A percentile compares a stretch with the other conserved stretches of the same genome.
Evolutionary conservation across 495 filamentous ascomycete species (phyloP).

Genomic region (Talaromyces nanjingensis): DNA sequence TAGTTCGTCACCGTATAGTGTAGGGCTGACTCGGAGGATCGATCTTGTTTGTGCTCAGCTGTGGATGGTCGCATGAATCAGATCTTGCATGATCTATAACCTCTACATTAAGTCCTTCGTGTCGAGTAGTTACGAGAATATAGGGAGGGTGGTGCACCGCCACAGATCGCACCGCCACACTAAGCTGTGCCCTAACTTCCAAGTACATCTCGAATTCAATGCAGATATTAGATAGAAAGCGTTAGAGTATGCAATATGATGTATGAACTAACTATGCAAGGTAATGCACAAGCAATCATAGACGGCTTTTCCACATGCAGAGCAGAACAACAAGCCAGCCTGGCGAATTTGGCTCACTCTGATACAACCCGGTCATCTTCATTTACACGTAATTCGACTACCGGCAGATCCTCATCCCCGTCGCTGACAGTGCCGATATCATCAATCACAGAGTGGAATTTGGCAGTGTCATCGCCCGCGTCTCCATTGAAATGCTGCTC

Average conservation of each 20-base stretch:
- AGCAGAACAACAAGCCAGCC: background rate
- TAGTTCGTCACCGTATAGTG: background rate
- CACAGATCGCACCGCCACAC: background rate
- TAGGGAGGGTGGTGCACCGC: background rate
- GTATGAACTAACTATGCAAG: background rate
- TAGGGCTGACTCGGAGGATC: background rate
- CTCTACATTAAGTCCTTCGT: background rate
- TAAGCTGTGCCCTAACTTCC: background rate
- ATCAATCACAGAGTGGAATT: constrained; percentile 27
- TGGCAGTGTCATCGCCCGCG: constrained; percentile 23
- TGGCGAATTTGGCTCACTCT: constrained; percentile 8
- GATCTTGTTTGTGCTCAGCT: background rate
- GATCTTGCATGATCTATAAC: background rate
- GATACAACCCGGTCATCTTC: constrained; percentile 30
- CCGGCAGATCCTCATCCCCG: constrained; percentile 37
- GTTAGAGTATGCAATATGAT: background rate
- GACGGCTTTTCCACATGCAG: background rate
- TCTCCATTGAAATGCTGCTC: constrained; percentile 29
- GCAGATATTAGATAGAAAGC: background rate
- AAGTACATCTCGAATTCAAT: background rate
- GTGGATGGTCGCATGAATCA: background rate
- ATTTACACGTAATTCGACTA: constrained; percentile 37
- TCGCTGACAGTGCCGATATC: constrained; percentile 12
- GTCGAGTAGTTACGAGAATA: background rate
- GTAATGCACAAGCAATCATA: background rate